Evolutionary conservation across 768 basidiomycete species (phyloP), one percentile per base, ranked within the genome.

Genomic region (Lactarius psammicola): DNA sequence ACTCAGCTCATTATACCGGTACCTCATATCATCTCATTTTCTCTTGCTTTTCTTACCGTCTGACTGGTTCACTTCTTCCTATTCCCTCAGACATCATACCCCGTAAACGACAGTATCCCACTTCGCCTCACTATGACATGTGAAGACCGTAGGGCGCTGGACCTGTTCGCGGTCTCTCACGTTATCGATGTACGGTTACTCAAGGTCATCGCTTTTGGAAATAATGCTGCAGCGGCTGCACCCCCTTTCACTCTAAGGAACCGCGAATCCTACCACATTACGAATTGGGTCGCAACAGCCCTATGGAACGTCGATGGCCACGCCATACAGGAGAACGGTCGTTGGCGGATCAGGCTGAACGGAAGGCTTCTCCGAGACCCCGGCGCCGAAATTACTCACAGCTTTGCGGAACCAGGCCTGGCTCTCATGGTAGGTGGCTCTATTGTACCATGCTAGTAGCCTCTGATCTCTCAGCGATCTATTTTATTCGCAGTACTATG

Each of bases 201-300:
- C 20, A 67, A 62, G 42, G 56, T 57, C 17, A 42, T 68, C 11
- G 59, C 51, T 2, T 69, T 69, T 38, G 68, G 68, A 44, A n/a
- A 56, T 18, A 28, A 59, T n/a, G 66, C 55, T 11, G 23, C 46
- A 5, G 6, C 38, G 18, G 20, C 46, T n/a, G 18, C 59, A 11
- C 26, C 40, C 36, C 62, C 55, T 2, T 46, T 68, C 8, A 26
- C 44, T 15, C 59, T 68, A 23, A 30, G 2, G 38, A n/a, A 60
- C 33, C 55, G 38, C 26, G 7, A 1, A 5, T 23, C 54, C 17
- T 61, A 58, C 42, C 31, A 64, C 54, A 31, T 49, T 23, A 33
- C 28, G 18, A 34, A 64, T 2, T 61, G 51, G 42, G 66, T 9
- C 4, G 68, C 61, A 60, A 49, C 6, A 2, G 68, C 68, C 34